Conservation (phyloP, 352 stramenopile genomes). For the Phytopythium ostracodes region DNA sequence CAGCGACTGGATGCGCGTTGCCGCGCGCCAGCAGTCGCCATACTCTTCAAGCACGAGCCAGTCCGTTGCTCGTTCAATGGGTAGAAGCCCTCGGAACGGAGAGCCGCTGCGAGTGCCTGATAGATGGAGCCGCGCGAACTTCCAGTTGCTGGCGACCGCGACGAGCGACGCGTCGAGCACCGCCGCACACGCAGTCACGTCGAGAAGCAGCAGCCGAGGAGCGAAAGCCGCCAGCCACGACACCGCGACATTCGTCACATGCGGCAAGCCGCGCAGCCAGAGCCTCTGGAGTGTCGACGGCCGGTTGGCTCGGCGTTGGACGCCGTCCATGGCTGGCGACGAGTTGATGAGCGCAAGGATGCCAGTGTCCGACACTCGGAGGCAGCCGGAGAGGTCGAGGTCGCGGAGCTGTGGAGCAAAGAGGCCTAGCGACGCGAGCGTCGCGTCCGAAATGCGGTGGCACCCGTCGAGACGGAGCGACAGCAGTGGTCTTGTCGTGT, state of each 20-base stretch:
- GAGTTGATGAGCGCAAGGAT: constrained; percentile 72
- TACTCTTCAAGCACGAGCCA: constrained; percentile 87
- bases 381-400: constrained; percentile 78
- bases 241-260: constrained; percentile 72
- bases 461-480: constrained; percentile 42
- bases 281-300: constrained; percentile 49
- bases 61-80: constrained; percentile 57
- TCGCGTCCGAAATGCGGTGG: constrained; percentile 32
- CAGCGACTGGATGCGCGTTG: constrained; percentile 61
- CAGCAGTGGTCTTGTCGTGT: constrained; percentile 25
- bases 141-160: constrained; percentile 53
- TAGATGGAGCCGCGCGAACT: constrained; percentile 28
- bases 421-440: constrained; percentile 33
- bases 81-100: background rate
- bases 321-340: constrained; percentile 6
- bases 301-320: constrained; percentile 2
- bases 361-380: constrained; percentile 67
- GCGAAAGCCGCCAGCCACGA: constrained; percentile 88
- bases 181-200: constrained; percentile 49
- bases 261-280: constrained; percentile 51
- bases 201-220: constrained; percentile 45
- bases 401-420: constrained; percentile 61
- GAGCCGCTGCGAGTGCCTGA: background rate
- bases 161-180: constrained; percentile 52
- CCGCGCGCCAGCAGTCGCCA: constrained; percentile 61